Evolutionary conservation across 257 asterid genomes (phyloP).

Genomic region (Penstemon davidsonii): DNA sequence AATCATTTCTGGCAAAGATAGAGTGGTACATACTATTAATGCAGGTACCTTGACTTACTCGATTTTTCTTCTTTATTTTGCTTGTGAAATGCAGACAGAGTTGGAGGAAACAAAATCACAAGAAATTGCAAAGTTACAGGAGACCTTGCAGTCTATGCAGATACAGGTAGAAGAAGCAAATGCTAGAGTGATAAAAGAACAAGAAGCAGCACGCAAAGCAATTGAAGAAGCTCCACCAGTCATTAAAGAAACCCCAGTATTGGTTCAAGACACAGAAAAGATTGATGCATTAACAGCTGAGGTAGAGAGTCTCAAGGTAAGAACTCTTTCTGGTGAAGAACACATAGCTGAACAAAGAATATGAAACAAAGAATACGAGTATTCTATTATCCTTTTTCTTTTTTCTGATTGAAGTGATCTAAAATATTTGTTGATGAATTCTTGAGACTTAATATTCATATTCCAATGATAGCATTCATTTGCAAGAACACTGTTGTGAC

Average conservation of each 20-base stretch:
- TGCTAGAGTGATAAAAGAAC: constrained; percentile 73
- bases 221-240: constrained; percentile 98
- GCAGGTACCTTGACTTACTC: constrained; percentile 23
- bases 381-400: neutral
- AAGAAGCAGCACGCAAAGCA: constrained; percentile 88
- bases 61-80: constrained; percentile 29
- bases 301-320: constrained; percentile 78
- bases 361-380: neutral
- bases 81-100: constrained; percentile 68
- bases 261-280: constrained; percentile 86
- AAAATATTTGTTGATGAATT: neutral
- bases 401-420: neutral
- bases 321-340: constrained; percentile 15
- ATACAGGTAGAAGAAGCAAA: constrained; percentile 90
- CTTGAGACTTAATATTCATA: neutral
- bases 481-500: constrained; percentile 2
- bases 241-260: constrained; percentile 92
- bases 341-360: neutral
- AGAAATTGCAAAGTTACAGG: constrained; percentile 84
- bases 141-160: constrained; percentile 71
- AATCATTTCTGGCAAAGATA: constrained; percentile 23
- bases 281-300: constrained; percentile 81
- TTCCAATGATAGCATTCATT: neutral
- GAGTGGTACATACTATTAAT: constrained; percentile 19
- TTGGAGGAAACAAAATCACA: constrained; percentile 94